These are phyloP conservation scores for Lasiosphaeria hispida DNA, from an alignment of 495 filamentous ascomycete genomes.

Conservation along the genomic window DNA sequence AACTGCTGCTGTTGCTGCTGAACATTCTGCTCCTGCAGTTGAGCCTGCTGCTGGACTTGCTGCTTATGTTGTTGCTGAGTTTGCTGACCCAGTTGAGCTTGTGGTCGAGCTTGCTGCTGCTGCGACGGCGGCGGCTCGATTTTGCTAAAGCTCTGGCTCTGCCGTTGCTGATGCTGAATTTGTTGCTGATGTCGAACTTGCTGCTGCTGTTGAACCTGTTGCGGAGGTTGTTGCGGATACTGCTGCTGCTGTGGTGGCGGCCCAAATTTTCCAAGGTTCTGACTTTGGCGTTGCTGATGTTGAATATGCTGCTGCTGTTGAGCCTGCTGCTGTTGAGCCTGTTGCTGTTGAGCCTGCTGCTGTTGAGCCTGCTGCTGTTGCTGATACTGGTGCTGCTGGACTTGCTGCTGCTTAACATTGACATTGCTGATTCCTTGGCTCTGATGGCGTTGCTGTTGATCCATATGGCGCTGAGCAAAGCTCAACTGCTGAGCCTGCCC, in stretches of 20 bases:
- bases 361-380: neutral
- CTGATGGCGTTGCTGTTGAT: neutral
- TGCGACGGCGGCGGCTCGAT: too few species aligned
- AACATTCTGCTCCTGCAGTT: neutral
- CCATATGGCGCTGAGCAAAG: neutral
- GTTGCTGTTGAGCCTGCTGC: neutral
- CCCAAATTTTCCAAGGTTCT: neutral
- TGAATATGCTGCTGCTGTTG: neutral
- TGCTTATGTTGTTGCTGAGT: neutral
- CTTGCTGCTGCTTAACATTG: neutral
- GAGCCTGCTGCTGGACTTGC: neutral
- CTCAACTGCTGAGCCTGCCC: neutral
- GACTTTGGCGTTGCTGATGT: too few species aligned
- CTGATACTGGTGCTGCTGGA: neutral
- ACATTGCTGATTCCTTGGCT: neutral
- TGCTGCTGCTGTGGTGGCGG: neutral
- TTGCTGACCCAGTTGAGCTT: neutral
- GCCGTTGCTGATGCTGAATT: too few species aligned
- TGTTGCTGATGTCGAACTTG: neutral
- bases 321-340: neutral
- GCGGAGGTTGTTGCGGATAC: neutral
- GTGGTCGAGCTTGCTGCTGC: neutral
- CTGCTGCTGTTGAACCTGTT: conserved; percentile 1
- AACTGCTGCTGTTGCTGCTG: too few species aligned
- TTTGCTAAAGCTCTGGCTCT: too few species aligned